Evolutionary conservation across 2,329 filamentous ascomycete species (phyloP).

Genomic region (Cladophialophora exuberans): DNA sequence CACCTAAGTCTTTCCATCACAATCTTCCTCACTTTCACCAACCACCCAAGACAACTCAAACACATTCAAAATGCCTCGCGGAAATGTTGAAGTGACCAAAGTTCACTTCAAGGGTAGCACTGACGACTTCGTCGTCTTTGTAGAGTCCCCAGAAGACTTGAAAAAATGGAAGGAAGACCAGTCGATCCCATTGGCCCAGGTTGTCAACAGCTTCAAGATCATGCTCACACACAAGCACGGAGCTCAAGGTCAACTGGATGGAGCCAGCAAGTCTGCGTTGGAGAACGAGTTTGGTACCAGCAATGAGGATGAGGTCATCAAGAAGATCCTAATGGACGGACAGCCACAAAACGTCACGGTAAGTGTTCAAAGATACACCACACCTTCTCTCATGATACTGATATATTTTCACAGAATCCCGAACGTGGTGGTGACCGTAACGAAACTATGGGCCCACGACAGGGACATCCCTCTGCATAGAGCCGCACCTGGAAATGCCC

Average conservation of each 20-base stretch:
- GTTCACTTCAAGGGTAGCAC: conserved; percentile 80
- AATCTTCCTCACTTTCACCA: neutral
- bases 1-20: neutral
- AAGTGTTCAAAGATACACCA: conserved; percentile 41
- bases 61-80: conserved; percentile 64
- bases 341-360: conserved; percentile 65
- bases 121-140: conserved; percentile 71
- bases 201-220: conserved; percentile 86
- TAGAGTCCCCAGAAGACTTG: conserved; percentile 64
- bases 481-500: neutral
- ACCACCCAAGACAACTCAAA: neutral
- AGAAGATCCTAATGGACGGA: conserved; percentile 78
- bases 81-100: conserved; percentile 72
- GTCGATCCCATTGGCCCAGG: conserved; percentile 76
- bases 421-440: conserved; percentile 31
- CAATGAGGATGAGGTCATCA: conserved; percentile 78
- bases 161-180: conserved; percentile 80
- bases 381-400: neutral
- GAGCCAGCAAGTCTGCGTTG: conserved; percentile 72
- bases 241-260: conserved; percentile 76
- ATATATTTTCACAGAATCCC: conserved; percentile 8
- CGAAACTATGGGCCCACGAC: conserved; percentile 28
- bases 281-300: conserved; percentile 86
- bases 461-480: conserved; percentile 29
- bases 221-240: conserved; percentile 90